Conservation (phyloP, 768 basidiomycete species). For the Podaxis sp. region DNA sequence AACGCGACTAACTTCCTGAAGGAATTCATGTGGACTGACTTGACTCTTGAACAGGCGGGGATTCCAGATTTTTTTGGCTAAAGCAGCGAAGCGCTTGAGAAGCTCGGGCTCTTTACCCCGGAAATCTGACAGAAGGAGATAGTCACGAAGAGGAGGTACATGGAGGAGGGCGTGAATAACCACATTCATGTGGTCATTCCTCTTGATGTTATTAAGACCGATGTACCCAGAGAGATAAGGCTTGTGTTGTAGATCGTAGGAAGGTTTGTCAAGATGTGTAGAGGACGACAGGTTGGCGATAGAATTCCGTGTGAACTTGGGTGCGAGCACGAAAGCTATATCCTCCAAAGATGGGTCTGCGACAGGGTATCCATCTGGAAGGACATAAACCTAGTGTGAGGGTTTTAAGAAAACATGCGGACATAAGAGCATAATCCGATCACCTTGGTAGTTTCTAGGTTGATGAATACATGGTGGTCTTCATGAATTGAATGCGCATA, state of each 20-base stretch:
- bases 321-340: conserved; percentile 87
- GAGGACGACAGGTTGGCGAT: conserved; percentile 58
- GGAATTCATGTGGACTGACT: conserved; percentile 97
- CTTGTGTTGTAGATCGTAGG: conserved; percentile 80
- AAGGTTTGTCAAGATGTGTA: conserved; percentile 63
- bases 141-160: conserved; percentile 85
- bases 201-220: conserved; percentile 96
- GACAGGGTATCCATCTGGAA: conserved; percentile 96
- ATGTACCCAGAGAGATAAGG: conserved; percentile 92
- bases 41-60: conserved; percentile 95
- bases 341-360: conserved; percentile 97
- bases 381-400: conserved; percentile 79
- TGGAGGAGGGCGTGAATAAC: conserved; percentile 93
- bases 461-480: conserved; percentile 98
- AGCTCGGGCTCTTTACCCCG: conserved; percentile 82
- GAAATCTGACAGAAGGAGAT: conserved; percentile 76
- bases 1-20: conserved; percentile 93
- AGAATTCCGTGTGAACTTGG: conserved; percentile 71
- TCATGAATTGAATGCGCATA: conserved; percentile 97
- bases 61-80: conserved; percentile 97
- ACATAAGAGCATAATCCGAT: conserved; percentile 20
- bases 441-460: conserved; percentile 91
- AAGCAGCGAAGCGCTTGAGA: conserved; percentile 79
- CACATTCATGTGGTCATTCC: conserved; percentile 97
- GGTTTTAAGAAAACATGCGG: conserved; percentile 18